Evolutionary conservation across 2,329 filamentous ascomycete genomes (phyloP).

Genomic region (Colletotrichum sp.): DNA sequence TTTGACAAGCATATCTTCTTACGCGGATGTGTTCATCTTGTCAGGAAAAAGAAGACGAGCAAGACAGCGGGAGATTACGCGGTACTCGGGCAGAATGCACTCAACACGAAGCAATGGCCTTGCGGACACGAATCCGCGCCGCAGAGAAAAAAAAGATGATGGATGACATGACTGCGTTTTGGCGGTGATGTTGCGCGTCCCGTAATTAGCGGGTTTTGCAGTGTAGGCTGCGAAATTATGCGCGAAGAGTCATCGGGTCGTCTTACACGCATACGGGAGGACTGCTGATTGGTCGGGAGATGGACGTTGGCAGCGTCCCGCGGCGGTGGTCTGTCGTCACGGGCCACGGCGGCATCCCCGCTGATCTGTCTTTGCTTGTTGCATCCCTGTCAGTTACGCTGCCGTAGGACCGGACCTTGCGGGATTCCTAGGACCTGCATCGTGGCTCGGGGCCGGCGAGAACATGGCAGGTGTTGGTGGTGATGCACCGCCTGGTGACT

Average conservation of each 20-base stretch:
- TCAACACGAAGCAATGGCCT: not conserved
- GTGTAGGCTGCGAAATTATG: not conserved
- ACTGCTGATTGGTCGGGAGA: not conserved
- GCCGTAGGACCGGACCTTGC: not conserved
- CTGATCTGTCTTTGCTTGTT: not conserved
- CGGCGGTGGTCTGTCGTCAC: not conserved
- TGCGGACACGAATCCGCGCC: not conserved
- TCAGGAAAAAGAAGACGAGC: not conserved
- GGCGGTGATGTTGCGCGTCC: not conserved
- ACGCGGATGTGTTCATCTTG: not conserved
- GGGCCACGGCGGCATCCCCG: not conserved
- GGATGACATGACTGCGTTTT: not conserved
- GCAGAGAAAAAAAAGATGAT: not conserved
- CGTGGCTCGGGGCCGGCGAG: not conserved
- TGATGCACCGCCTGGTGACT: not conserved
- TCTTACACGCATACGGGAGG: not conserved
- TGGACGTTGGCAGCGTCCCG: not conserved
- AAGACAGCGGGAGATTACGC: not conserved
- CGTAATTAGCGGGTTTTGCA: not conserved
- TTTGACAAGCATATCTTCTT: rapidly evolving
- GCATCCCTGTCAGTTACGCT: no score
- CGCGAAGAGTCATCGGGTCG: not conserved
- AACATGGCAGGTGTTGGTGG: not conserved
- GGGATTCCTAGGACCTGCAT: not conserved
- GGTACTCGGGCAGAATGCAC: not conserved